phyloP scores from a whole-genome alignment of 164 flowering plant species.

The grape (Vitis vinifera) region ASM3070453v1 NC_081810.1:189501-190000 shows the following conservation, averaged over 20 bases:
- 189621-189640: slow-evolving; percentile 63
- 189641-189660: slow-evolving; percentile 72
- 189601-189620: slow-evolving; percentile 44
- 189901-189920: slow-evolving; percentile 48
- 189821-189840: slow-evolving; percentile 72
- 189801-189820: slow-evolving; percentile 45
- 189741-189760: slow-evolving; percentile 64
- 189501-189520: slow-evolving; percentile 50
- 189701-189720: slow-evolving; percentile 36
- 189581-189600: slow-evolving; percentile 48
- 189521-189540: slow-evolving; percentile 65
- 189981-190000: slow-evolving; percentile 43
- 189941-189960: slow-evolving; percentile 70
- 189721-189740: slow-evolving; percentile 28
- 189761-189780: slow-evolving; percentile 65
- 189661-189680: slow-evolving; percentile 48
- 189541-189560: slow-evolving; percentile 53
- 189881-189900: slow-evolving; percentile 51
- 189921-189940: slow-evolving; percentile 63
- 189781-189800: slow-evolving; percentile 43
- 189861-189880: slow-evolving; percentile 57
- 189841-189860: slow-evolving; percentile 58
- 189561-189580: slow-evolving; percentile 43
- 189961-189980: slow-evolving; percentile 64
- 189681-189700: slow-evolving; percentile 58